These are phyloP conservation scores for Fusarium virguliforme DNA, from an alignment of 2,329 filamentous ascomycete species.

Conservation along the genomic window DNA sequence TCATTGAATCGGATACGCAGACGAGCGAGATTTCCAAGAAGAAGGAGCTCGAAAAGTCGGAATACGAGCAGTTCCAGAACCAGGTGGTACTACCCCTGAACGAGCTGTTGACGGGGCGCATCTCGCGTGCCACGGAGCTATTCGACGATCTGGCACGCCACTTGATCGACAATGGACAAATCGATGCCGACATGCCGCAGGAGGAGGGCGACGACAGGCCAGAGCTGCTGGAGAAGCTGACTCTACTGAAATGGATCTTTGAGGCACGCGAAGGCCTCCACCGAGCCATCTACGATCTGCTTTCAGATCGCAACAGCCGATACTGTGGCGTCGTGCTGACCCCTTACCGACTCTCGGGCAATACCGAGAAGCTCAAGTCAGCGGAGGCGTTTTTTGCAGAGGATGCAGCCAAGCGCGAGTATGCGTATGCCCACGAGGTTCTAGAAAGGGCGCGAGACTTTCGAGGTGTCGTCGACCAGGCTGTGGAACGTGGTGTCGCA, in stretches of 20 bases:
- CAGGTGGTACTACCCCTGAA: conserved; percentile 89
- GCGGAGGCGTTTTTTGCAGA: conserved; percentile 87
- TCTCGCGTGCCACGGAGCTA: conserved; percentile 80
- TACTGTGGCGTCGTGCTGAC: conserved; percentile 88
- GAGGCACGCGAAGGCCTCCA: conserved; percentile 92
- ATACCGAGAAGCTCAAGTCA: conserved; percentile 83
- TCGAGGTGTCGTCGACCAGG: conserved; percentile 83
- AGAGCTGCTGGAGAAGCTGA: conserved; percentile 93
- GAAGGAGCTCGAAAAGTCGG: conserved; percentile 81
- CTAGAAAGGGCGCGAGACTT: conserved; percentile 83
- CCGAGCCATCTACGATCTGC: conserved; percentile 86
- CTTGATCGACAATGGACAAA: conserved; percentile 75
- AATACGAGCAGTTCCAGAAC: conserved; percentile 89
- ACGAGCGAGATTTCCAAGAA: conserved; percentile 78
- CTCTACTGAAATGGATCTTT: conserved; percentile 96
- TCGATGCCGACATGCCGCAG: conserved; percentile 86
- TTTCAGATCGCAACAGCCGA: conserved; percentile 87
- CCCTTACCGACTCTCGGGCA: conserved; percentile 83
- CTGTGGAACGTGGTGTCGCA: conserved; percentile 90
- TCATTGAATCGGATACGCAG: conserved; percentile 83
- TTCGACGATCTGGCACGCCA: conserved; percentile 82
- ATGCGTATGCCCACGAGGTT: conserved; percentile 79
- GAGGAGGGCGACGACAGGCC: conserved; percentile 97
- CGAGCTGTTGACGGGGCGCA: conserved; percentile 82
- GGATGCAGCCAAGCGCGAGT: conserved; percentile 81